These are phyloP conservation scores for Calonectria ilicicola DNA, from an alignment of 2,329 filamentous ascomycete genomes.

Conservation along the genomic window DNA sequence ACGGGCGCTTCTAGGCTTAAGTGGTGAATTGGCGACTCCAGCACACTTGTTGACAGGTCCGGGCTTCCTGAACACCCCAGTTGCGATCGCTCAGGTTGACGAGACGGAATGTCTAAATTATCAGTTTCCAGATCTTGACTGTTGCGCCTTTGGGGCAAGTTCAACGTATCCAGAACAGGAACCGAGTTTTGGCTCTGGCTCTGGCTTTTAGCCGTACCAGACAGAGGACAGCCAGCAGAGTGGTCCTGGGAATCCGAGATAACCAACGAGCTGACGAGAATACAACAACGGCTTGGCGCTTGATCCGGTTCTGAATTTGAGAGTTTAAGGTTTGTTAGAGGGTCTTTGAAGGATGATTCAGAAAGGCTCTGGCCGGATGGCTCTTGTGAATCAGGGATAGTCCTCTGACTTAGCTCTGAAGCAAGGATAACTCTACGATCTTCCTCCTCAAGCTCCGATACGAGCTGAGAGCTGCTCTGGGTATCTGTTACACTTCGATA, in stretches of 20 bases:
- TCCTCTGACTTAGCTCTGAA: constrained; percentile 48
- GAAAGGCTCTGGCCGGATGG: constrained; percentile 41
- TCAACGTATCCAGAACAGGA: constrained; percentile 5
- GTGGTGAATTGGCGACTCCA: background rate
- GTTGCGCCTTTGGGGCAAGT: constrained; percentile 22
- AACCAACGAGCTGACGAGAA: constrained; percentile 15
- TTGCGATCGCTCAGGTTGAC: constrained; percentile 36
- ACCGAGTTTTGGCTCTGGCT: constrained; percentile 1
- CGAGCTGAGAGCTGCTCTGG: constrained; percentile 41
- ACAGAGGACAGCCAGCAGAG: constrained; percentile 23
- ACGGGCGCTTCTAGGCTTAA: background rate
- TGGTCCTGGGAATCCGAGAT: constrained; percentile 39
- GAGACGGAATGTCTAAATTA: constrained; percentile 42
- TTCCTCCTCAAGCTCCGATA: constrained; percentile 51
- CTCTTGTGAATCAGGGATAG: constrained; percentile 60
- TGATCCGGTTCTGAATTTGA: constrained; percentile 16
- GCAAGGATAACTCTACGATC: constrained; percentile 47
- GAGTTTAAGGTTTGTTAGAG: constrained; percentile 4
- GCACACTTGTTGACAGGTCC: constrained; percentile 2
- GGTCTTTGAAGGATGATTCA: constrained; percentile 16
- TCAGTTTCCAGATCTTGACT: constrained; percentile 26
- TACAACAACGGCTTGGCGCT: constrained; percentile 8
- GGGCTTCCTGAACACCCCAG: background rate
- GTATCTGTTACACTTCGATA: constrained; percentile 49
- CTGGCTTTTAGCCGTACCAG: constrained; percentile 1